Conservation (phyloP, 768 basidiomycete species). For the Cystofilobasidium capitatum region DNA sequence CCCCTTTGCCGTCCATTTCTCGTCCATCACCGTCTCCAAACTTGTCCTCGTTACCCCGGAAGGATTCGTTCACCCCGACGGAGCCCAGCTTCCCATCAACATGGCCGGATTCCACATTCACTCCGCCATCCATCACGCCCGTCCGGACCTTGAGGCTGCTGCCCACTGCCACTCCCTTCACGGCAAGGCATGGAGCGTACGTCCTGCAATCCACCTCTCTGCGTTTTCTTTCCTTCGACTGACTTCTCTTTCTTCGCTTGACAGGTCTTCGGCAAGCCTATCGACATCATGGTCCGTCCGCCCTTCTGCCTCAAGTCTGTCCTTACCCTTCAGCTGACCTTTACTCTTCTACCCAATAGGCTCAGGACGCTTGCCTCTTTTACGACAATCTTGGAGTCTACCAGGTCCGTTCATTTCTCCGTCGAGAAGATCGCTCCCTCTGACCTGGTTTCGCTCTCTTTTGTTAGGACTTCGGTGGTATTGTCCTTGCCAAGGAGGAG, state of each 20-base stretch:
- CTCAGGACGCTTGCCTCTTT: constrained; percentile 30
- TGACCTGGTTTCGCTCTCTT: no score
- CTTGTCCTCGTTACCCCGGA: constrained; percentile 30
- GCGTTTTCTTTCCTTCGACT: no score
- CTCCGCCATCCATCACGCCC: constrained; percentile 29
- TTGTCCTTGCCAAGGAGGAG: constrained; percentile 31
- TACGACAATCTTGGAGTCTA: constrained; percentile 30
- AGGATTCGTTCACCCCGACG: constrained; percentile 20
- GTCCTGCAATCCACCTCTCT: neutral
- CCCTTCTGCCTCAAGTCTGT: no score
- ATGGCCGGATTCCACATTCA: constrained; percentile 30
- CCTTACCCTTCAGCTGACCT: no score
- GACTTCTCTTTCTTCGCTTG: neutral
- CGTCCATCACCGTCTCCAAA: constrained; percentile 26
- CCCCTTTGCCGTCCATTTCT: constrained; percentile 30
- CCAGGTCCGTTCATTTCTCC: neutral
- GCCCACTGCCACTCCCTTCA: constrained; percentile 31
- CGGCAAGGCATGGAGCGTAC: constrained; percentile 31
- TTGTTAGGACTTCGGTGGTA: constrained; percentile 31
- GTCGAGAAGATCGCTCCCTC: no score
- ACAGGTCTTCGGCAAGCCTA: constrained; percentile 27
- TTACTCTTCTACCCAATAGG: no score
- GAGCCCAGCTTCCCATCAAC: constrained; percentile 32
- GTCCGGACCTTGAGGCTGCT: constrained; percentile 29
- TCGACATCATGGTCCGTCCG: constrained; percentile 31